These are phyloP conservation scores for Melaleuca quinquenervia DNA, from an alignment of 345 rosid species.

Conservation along the genomic window DNA sequence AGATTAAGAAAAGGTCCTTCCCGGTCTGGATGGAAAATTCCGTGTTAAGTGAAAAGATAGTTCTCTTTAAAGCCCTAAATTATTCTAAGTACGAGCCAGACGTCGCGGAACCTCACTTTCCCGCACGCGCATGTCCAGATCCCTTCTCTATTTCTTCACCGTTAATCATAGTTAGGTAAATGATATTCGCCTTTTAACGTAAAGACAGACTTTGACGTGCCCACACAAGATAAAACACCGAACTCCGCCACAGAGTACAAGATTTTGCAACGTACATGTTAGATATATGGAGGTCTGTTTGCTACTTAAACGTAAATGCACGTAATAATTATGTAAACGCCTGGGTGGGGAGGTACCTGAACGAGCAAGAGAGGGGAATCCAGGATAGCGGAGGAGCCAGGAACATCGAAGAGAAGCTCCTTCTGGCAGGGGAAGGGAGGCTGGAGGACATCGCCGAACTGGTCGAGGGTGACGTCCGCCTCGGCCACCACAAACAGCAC, in stretches of 20 bases:
- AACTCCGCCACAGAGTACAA: background rate
- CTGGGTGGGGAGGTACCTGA: slow-evolving; percentile 16
- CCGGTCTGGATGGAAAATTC: too few relatives aligned
- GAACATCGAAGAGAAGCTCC: slow-evolving; percentile 44
- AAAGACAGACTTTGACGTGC: background rate
- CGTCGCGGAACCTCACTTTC: too few relatives aligned
- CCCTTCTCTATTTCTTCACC: too few relatives aligned
- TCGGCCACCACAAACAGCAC: slow-evolving; percentile 36
- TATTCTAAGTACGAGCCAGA: too few relatives aligned
- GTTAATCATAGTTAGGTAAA: too few relatives aligned
- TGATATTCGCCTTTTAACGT: background rate
- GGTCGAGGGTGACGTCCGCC: slow-evolving; percentile 24
- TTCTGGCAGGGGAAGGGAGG: slow-evolving; percentile 42
- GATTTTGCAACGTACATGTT: background rate
- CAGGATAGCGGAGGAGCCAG: slow-evolving; percentile 23
- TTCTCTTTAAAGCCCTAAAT: too few relatives aligned
- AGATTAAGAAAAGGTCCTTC: too few relatives aligned
- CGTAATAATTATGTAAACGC: background rate
- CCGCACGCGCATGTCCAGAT: too few relatives aligned
- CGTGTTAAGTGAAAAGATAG: too few relatives aligned
- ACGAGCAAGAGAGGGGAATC: slow-evolving; percentile 30
- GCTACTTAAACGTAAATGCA: background rate
- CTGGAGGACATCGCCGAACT: slow-evolving; percentile 28
- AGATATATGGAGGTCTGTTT: background rate
- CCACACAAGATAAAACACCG: background rate